phyloP scores from a whole-genome alignment of 352 stramenopile species.

The Globisporangium viniferum region DNA sequence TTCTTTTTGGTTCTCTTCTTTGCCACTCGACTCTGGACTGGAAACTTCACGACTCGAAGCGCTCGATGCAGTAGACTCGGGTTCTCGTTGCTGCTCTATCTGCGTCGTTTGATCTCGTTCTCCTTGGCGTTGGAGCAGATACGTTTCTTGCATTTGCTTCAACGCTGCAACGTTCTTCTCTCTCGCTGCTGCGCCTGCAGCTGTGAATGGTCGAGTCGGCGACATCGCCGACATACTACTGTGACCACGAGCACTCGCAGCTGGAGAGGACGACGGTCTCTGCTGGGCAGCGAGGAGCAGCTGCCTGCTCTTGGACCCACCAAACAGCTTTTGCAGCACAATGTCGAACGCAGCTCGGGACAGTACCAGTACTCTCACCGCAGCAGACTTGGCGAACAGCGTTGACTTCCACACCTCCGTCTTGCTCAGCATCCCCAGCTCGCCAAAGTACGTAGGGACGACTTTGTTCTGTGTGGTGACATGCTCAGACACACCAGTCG shows the following conservation, averaged over 20 bases:
- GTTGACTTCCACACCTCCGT: conserved; percentile 37
- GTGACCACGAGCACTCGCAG: conserved; percentile 13
- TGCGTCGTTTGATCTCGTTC: neutral
- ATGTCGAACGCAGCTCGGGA: conserved; percentile 36
- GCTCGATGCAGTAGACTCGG: neutral
- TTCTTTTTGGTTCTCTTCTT: conserved; percentile 1
- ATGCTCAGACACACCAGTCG: neutral
- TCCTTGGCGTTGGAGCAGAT: neutral
- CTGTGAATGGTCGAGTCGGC: conserved; percentile 25
- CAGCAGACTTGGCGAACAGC: conserved; percentile 16
- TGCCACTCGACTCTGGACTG: neutral
- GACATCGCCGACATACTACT: conserved; percentile 6
- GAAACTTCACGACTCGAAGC: neutral
- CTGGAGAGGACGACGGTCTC: conserved; percentile 36
- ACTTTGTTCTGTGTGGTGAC: neutral
- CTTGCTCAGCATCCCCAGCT: conserved; percentile 46
- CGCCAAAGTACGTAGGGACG: conserved; percentile 29
- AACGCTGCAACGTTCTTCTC: conserved; percentile 27
- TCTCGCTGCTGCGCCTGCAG: conserved; percentile 17
- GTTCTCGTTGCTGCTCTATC: neutral
- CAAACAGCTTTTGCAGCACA: conserved; percentile 41
- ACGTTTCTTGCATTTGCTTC: conserved; percentile 26
- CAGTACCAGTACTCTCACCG: conserved; percentile 30
- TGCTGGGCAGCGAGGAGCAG: conserved; percentile 18
- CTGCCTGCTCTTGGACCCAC: conserved; percentile 23